Base-by-base conservation (phyloP, 768 basidiomycete species). In the Tricholoma bakamatsutake region DNA sequence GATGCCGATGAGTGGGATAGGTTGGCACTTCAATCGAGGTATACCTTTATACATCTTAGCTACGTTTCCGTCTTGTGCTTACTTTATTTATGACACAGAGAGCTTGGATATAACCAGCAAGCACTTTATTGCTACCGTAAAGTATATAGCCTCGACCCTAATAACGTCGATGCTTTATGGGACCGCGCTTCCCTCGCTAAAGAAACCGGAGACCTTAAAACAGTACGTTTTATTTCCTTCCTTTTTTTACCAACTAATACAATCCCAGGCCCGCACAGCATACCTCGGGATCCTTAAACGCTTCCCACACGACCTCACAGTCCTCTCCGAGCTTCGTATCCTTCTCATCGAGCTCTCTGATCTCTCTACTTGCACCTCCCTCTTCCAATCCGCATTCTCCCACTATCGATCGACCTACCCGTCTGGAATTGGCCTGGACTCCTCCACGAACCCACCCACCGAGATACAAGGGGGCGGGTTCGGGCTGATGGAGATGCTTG, bases 71-170 rank as follows among this genome's bases (percentile, higher is more conserved):
- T 10, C 13, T 34, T 45, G 42, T n/a, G 31, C 55, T 27, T 35
- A 35, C 18, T 18, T 13, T 49, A 13, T 37, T 15, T 9, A 7
- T 50, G 10, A 31, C 50, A 0, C 57, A 85, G 92, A 60, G 83
- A 83, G 12, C 67, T 84, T 24, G 89, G 88, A 1, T 84, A 83
- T 57, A 79, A 83, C 45, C 88, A 93, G 56, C 93, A 98, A 69
- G 91, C 93, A 2, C 67, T 97, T 34, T 98, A 98, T 65, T 98
- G 96, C 66, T 91, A 90, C 66, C 78, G 87, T 0, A 95, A 97
- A 65, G 82, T 90, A 1, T 80, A 87, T 62, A 83, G 79, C 55
- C 73, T 90, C 21, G 87, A 96, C 64, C 88, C 90, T 1, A 76
- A 79, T 7, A 94, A 98, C 60, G 81, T 90, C 13, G 85, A 89